Evolutionary conservation across 257 asterid species (phyloP).

Genomic region (Dorcoceras hygrometricum): DNA sequence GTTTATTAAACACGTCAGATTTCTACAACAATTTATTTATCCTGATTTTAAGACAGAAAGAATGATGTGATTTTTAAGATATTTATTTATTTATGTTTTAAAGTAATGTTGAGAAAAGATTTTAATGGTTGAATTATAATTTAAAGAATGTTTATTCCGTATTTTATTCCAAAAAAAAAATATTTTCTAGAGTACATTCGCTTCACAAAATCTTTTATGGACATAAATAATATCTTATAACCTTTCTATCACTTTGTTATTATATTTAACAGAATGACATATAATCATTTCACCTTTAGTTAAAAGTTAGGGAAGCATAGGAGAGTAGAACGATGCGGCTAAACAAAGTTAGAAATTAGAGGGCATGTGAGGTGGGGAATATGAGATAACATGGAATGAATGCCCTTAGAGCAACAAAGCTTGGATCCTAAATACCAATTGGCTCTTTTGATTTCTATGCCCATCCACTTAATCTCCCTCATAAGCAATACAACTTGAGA

Average conservation of each 20-base stretch:
- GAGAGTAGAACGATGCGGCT: slow-evolving; percentile 28
- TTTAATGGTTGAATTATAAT: too few relatives aligned
- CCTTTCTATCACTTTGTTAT: neutral
- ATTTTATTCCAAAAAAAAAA: too few relatives aligned
- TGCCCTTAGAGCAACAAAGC: slow-evolving; percentile 47
- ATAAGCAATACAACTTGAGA: slow-evolving; percentile 21
- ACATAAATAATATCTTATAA: neutral
- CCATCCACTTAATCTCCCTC: slow-evolving; percentile 30
- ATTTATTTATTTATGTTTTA: too few relatives aligned
- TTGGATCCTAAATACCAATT: slow-evolving; percentile 30
- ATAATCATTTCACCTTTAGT: slow-evolving; percentile 27
- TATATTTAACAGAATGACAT: neutral
- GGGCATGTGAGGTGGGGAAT: slow-evolving; percentile 55
- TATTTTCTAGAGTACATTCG: too few relatives aligned
- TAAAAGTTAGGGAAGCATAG: slow-evolving; percentile 30
- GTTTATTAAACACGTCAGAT: too few relatives aligned
- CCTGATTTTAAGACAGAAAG: too few relatives aligned
- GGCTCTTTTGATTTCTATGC: slow-evolving; percentile 18
- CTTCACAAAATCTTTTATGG: slow-evolving; percentile 11
- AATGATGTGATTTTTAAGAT: too few relatives aligned
- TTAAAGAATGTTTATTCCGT: too few relatives aligned
- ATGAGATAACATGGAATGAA: slow-evolving; percentile 37
- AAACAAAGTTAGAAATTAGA: slow-evolving; percentile 43
- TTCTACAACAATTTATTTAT: too few relatives aligned
- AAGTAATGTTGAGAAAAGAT: too few relatives aligned